Evolutionary conservation across 225 moss, liverwort and hornwort genomes (phyloP).

Genomic region (Takakia lepidozioides): DNA sequence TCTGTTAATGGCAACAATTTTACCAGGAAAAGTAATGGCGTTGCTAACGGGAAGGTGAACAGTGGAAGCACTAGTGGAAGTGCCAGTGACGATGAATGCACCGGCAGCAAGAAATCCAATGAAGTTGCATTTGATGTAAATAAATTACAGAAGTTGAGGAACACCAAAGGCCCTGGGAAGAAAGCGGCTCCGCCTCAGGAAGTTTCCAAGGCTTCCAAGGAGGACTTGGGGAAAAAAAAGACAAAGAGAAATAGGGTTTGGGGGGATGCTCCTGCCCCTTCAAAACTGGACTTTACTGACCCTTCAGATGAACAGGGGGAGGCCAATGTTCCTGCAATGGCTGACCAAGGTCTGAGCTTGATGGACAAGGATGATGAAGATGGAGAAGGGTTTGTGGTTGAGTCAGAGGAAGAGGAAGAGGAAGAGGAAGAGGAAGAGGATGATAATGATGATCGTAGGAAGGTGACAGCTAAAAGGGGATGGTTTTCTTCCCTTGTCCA

Average conservation of each 20-base stretch:
- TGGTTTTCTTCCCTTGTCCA: constrained; percentile 91
- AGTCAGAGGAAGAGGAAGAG: constrained; percentile 34
- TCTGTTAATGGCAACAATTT: too few species aligned
- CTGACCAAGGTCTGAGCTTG: constrained; percentile 71
- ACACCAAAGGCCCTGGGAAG: constrained; percentile 31
- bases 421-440: constrained; percentile 34
- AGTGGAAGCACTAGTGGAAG: constrained; percentile 56
- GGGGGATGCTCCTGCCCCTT: constrained; percentile 72
- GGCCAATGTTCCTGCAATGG: constrained; percentile 20
- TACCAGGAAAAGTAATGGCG: constrained; percentile 58
- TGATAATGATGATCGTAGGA: constrained; percentile 28
- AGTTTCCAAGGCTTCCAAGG: constrained; percentile 56
- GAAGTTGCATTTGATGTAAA: constrained; percentile 92
- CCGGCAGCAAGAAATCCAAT: constrained; percentile 29
- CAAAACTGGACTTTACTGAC: constrained; percentile 86
- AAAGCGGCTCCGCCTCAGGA: constrained; percentile 42
- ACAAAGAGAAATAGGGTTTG: constrained; percentile 89
- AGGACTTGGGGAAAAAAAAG: constrained; percentile 69
- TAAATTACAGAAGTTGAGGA: constrained; percentile 84
- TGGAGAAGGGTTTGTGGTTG: constrained; percentile 50
- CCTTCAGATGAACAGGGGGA: constrained; percentile 28
- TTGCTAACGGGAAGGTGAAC: constrained; percentile 26
- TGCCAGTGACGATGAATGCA: constrained; percentile 78
- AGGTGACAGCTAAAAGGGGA: constrained; percentile 54
- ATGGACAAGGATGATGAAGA: constrained; percentile 89